Percentiles rank a stretch among this genome's conserved stretches.
Conservation (phyloP, 495 filamentous ascomycete genomes). For the Penicillium riverlandense region DNA sequence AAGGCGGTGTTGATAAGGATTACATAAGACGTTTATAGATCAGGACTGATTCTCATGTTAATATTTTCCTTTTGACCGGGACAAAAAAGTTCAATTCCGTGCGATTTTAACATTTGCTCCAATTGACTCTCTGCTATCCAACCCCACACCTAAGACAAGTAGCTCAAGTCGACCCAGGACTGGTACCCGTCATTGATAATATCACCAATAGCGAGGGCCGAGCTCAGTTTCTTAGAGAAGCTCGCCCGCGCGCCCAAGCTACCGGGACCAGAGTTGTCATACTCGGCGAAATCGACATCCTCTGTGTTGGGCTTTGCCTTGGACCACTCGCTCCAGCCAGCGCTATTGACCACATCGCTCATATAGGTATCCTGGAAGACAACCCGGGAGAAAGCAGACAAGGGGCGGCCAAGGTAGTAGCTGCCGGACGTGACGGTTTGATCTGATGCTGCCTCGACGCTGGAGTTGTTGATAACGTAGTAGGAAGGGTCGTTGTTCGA, state of each 20-base stretch:
- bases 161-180: slow-evolving; percentile 1
- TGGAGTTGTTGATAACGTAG: slow-evolving; percentile 53
- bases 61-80: too few species aligned
- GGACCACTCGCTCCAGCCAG: slow-evolving; percentile 40
- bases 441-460: not conserved
- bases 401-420: slow-evolving; percentile 51
- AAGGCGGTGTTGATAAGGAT: slow-evolving; percentile 17
- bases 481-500: slow-evolving; percentile 38
- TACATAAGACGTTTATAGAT: slow-evolving; percentile 5
- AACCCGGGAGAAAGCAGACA: slow-evolving; percentile 48
- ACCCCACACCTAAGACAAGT: not conserved
- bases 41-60: not conserved
- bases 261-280: slow-evolving; percentile 1
- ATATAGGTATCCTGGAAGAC: slow-evolving; percentile 49
- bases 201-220: not conserved
- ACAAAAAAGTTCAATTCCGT: too few species aligned
- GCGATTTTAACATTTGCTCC: too few species aligned
- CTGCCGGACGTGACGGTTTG: not conserved
- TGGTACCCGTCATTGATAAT: slow-evolving; percentile 3
- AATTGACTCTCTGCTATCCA: too few species aligned
- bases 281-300: slow-evolving; percentile 5
- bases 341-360: slow-evolving; percentile 43
- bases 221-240: not conserved
- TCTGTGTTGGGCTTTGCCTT: slow-evolving; percentile 1
- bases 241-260: not conserved